Evolutionary conservation across 2,329 filamentous ascomycete genomes (phyloP), one percentile per base, ranked within the genome.

Genomic region (Fusarium circinatum): DNA sequence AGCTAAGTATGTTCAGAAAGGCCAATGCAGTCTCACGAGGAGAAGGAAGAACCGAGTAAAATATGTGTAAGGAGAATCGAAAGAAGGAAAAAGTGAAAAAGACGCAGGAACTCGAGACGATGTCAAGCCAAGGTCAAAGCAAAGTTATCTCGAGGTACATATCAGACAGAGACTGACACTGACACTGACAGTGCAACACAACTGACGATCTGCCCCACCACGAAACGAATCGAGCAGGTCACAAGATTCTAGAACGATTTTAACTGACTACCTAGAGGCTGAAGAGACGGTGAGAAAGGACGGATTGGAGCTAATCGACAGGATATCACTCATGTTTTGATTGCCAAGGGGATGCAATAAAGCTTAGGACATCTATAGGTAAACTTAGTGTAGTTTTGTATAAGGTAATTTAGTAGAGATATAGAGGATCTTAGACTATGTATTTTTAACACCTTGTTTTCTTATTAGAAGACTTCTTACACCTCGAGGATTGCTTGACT

Each of bases 201-300:
- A 71, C 49, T 41, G 63, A 62, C 57, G 64, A 74, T 58, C 68
- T 70, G 71, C 72, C 72, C 72, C 72, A 74, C 72, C 61, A 62
- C 60, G 64, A 69, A 70, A 70, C 65, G 13, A 75, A 75, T 66
- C 28, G 28, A 74, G 71, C 56, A 74, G 71, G 71, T 74, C 71
- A 75, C 64, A 75, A 55, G 64, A 73, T 73, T 75, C 64, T 73
- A 58, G 71, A 70, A 63, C 52, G 20, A 28, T 42, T 34, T 36
- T 5, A 3, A 41, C 11, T 41, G 34, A 34, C 60, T 26, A 26
- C 26, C 26, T 59, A 52, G 57, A 60, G 49, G 15, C 14, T n/a
- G 24, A 60, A 73, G 63, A 70, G 45, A 74, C 71, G 71, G 68
- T 73, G 71, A 73, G 60, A 61, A 45, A 28, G 36, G 48, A 26